These are phyloP conservation scores for Vishniacozyma victoriae DNA, from an alignment of 768 basidiomycete genomes.

Conservation along the genomic window DNA sequence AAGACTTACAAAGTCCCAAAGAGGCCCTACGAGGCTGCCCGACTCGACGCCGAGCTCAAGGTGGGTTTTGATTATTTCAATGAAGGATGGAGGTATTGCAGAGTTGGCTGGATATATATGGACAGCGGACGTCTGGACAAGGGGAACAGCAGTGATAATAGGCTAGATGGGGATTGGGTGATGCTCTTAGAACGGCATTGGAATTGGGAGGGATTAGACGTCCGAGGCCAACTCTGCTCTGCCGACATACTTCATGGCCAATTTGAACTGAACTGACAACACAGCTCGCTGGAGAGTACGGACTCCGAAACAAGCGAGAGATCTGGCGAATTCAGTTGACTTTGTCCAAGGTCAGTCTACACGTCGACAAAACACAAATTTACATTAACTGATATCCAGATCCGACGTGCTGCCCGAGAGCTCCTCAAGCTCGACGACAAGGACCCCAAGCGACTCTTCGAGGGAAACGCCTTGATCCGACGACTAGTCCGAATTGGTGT, in stretches of 20 bases:
- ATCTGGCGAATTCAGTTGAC: constrained; percentile 99
- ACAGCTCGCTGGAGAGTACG: constrained; percentile 98
- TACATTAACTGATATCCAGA: constrained; percentile 50
- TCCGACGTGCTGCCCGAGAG: constrained; percentile 99
- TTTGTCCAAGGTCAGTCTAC: constrained; percentile 67
- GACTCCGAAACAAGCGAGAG: constrained; percentile 99
- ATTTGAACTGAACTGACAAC: too few species aligned
- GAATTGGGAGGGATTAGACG: too few species aligned
- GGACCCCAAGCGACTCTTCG: constrained; percentile 99
- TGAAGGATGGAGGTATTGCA: too few species aligned
- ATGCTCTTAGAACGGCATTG: neutral
- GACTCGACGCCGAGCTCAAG: constrained; percentile 99
- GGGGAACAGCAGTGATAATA: neutral
- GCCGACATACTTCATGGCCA: too few species aligned
- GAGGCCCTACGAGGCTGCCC: constrained; percentile 92
- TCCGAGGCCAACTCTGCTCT: neutral
- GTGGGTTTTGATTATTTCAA: constrained; percentile 50
- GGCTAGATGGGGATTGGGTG: neutral
- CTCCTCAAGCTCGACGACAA: constrained; percentile 99
- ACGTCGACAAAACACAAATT: neutral
- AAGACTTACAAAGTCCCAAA: constrained; percentile 90
- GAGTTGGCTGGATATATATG: too few species aligned
- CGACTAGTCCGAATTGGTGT: constrained; percentile 98
- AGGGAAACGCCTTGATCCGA: constrained; percentile 56
- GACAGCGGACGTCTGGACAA: neutral